Base-by-base conservation (phyloP, 1,139 yeast genomes). In the Magnusiomyces suaveolens region DNA sequence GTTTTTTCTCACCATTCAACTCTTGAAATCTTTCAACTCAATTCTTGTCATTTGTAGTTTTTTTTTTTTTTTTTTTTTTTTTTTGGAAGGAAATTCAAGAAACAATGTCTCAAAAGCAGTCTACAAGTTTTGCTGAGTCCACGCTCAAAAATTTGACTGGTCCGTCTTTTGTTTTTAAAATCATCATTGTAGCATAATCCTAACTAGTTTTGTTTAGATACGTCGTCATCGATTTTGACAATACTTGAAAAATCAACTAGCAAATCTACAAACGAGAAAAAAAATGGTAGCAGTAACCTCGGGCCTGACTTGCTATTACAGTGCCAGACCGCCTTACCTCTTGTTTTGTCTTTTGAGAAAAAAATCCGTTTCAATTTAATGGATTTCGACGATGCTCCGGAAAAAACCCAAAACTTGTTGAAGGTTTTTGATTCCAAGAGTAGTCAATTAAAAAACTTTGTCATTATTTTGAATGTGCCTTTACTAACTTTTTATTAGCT, bases 321-420 rank as follows among this genome's bases (percentile, higher is more conserved):
- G 39, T 56, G 58, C 47, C 52, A 56, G 39, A 56, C 55, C 8
- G 50, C 50, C 2, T 51, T 56, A 2, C 58, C 58, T 14, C 43
- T 56, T 36, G 56, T 56, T 3, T 50, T 29, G 4, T 56, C 58
- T 1, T 56, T 54, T 44, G 58, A 56, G 46, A 56, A 52, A 39
- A 46, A 53, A 41, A 43, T 54, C n/a, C 48, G 46, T 12, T n/a
- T 24, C 23, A 23, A 24, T n/a, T 49, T 38, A 20, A 32, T 20
- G 0, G 50, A 29, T n/a, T 38, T 52, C n/a, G 33, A n/a, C 2
- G 52, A 50, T 4, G 32, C 26, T 3, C 21, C 44, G 21, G 38
- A 39, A 10, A 18, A 3, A n/a, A 3, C 33, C 10, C 47, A 24
- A n/a, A 33, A 46, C 18, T 18, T 46, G 25, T 8, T 56, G 12